phyloP scores from a whole-genome alignment of 2,329 filamentous ascomycete genomes.

The Aspergillus fructus region DNA sequence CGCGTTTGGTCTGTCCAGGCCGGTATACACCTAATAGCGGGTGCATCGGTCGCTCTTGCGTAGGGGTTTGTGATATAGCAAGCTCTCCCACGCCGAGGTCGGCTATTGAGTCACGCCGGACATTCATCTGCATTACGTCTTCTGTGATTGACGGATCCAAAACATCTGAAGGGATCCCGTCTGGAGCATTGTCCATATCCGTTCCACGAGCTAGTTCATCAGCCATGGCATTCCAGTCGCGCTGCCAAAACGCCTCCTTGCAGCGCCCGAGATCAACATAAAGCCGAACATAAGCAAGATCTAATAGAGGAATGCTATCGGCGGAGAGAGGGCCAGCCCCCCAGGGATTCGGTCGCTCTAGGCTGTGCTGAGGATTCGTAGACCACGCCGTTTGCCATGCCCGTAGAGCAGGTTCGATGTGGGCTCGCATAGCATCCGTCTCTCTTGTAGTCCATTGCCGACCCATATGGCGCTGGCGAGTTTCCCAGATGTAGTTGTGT shows the following conservation, averaged over 20 bases:
- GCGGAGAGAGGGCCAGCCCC: constrained; percentile 80
- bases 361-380: constrained; percentile 77
- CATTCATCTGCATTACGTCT: constrained; percentile 16
- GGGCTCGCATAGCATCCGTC: constrained; percentile 91
- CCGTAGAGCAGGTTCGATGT: constrained; percentile 89
- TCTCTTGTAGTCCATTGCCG: constrained; percentile 88
- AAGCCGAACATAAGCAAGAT: constrained; percentile 86
- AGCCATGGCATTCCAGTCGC: constrained; percentile 89
- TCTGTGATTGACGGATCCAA: constrained; percentile 30
- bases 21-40: constrained; percentile 33
- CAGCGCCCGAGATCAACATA: constrained; percentile 91
- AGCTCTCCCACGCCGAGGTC: constrained; percentile 38
- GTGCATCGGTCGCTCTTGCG: constrained; percentile 34
- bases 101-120: constrained; percentile 35
- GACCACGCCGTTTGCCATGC: constrained; percentile 95
- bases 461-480: constrained; percentile 82
- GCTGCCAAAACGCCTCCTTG: constrained; percentile 91
- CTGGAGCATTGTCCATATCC: constrained; percentile 72
- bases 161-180: constrained; percentile 39
- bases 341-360: constrained; percentile 81
- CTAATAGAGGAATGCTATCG: constrained; percentile 85
- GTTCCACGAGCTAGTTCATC: constrained; percentile 78
- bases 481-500: constrained; percentile 99
- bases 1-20: constrained; percentile 61
- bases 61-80: constrained; percentile 36